Percentiles rank a stretch among this genome's conserved stretches.
Evolutionary conservation across 2,329 filamentous ascomycete species (phyloP).

Genomic region (Exophiala xenobiotica): DNA sequence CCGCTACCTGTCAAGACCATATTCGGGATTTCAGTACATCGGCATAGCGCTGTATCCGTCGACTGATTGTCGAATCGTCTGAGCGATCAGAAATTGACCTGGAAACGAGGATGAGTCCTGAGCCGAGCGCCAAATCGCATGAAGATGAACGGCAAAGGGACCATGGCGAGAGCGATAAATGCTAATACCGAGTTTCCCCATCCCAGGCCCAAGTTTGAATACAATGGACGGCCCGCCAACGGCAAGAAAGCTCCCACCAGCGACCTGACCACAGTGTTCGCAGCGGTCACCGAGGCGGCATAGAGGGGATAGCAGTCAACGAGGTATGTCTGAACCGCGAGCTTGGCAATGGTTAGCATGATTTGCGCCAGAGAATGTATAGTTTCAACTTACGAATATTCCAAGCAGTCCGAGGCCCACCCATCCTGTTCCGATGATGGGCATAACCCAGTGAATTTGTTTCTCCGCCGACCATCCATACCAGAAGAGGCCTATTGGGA

Average conservation of each 20-base stretch:
- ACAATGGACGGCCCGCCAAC: conserved; percentile 47
- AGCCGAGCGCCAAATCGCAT: conserved; percentile 9
- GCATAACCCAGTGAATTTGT: conserved; percentile 46
- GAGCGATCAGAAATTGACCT: conserved; percentile 7
- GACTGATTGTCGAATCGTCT: background rate
- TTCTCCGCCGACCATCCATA: conserved; percentile 49
- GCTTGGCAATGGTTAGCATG: background rate
- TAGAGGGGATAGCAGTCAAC: conserved; percentile 46
- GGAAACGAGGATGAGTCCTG: conserved; percentile 9
- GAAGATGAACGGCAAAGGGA: conserved; percentile 11
- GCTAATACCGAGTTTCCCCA: conserved; percentile 48
- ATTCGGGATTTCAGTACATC: no score
- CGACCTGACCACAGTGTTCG: conserved; percentile 46
- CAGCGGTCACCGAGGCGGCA: conserved; percentile 48
- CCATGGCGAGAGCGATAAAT: conserved; percentile 37
- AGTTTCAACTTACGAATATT: conserved; percentile 21
- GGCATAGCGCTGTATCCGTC: no score
- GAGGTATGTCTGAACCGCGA: conserved; percentile 34
- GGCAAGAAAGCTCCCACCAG: conserved; percentile 51
- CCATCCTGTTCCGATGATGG: conserved; percentile 42
- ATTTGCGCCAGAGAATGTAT: background rate
- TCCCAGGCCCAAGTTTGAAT: conserved; percentile 37
- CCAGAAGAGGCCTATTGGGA: conserved; percentile 48
- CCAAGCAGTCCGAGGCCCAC: conserved; percentile 42
- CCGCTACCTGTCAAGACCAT: no score